These are phyloP conservation scores for Populus hybrid DNA, from an alignment of 441 rosid species.

Conservation along the genomic window DNA sequence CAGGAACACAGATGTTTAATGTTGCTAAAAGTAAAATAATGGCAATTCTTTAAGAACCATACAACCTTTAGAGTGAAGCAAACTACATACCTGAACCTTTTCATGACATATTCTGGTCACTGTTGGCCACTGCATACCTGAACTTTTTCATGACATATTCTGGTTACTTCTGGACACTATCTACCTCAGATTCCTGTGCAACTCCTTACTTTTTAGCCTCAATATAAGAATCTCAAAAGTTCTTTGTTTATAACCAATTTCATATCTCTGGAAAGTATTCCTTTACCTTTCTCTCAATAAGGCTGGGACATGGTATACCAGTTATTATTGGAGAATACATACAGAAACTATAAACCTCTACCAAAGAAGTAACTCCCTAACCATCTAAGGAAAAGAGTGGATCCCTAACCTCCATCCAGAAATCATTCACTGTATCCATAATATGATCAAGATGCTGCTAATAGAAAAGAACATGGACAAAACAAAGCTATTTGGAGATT, in stretches of 20 bases:
- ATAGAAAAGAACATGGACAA: constrained; percentile 34
- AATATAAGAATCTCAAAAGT: constrained; percentile 26
- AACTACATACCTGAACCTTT: constrained; percentile 24
- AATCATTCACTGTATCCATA: constrained; percentile 10
- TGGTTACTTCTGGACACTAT: background rate
- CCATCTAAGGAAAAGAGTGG: constrained; percentile 16
- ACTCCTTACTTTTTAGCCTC: constrained; percentile 18
- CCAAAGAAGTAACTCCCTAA: constrained; percentile 12
- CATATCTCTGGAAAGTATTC: constrained; percentile 24
- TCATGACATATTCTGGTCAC: background rate
- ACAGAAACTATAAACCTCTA: constrained; percentile 21
- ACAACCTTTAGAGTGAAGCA: constrained; percentile 3
- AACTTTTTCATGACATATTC: constrained; percentile 3
- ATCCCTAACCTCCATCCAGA: constrained; percentile 19
- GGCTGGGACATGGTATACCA: constrained; percentile 24
- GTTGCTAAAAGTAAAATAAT: background rate
- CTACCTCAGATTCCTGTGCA: constrained; percentile 21
- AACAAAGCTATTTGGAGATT: constrained; percentile 30
- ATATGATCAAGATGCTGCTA: constrained; percentile 37
- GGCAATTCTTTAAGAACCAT: background rate
- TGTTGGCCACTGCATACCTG: constrained; percentile 22
- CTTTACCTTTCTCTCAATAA: constrained; percentile 23
- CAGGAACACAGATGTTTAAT: background rate
- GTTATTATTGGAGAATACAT: constrained; percentile 20
- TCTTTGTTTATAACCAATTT: constrained; percentile 21